A percentile compares a stretch with the other conserved stretches of the same genome.
phyloP scores from a whole-genome alignment of 345 rosid genomes.

The Populus nigra region DNA sequence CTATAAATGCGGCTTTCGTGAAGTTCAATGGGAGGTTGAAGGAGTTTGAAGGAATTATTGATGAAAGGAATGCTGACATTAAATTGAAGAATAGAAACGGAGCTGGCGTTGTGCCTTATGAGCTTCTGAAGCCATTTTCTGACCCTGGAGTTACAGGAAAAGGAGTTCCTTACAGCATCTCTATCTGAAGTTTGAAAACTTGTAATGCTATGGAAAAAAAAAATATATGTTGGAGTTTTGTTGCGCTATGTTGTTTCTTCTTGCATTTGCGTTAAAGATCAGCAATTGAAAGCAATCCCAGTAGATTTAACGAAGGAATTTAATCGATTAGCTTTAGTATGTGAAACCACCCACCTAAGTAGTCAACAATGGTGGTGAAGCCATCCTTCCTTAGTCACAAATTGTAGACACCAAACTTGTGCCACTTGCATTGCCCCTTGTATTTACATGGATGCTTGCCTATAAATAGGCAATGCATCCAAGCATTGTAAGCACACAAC shows the following conservation, averaged over 20 bases:
- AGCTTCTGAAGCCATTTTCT: constrained; percentile 15
- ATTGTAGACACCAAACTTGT: too few relatives aligned
- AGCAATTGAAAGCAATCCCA: background rate
- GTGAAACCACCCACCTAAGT: too few relatives aligned
- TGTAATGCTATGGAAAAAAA: background rate
- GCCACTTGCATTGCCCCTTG: too few relatives aligned
- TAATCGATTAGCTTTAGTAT: too few relatives aligned
- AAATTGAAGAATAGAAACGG: background rate
- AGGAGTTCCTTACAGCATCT: constrained; percentile 14
- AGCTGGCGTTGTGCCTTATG: constrained; percentile 9
- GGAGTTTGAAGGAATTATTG: background rate
- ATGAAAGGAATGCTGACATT: background rate
- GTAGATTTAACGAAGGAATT: background rate
- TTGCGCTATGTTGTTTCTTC: background rate
- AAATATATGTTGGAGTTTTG: too few relatives aligned
- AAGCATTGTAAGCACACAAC: too few relatives aligned
- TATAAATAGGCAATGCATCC: too few relatives aligned
- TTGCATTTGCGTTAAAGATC: background rate
- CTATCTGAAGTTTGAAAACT: background rate
- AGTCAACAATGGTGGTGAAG: too few relatives aligned
- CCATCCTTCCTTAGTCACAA: too few relatives aligned
- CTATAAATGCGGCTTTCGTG: background rate
- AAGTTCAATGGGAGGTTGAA: background rate
- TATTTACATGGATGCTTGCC: too few relatives aligned
- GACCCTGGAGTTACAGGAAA: constrained; percentile 11